Evolutionary conservation across 2,329 filamentous ascomycete species (phyloP).

Genomic region (Byssoonygena ceratinophila): DNA sequence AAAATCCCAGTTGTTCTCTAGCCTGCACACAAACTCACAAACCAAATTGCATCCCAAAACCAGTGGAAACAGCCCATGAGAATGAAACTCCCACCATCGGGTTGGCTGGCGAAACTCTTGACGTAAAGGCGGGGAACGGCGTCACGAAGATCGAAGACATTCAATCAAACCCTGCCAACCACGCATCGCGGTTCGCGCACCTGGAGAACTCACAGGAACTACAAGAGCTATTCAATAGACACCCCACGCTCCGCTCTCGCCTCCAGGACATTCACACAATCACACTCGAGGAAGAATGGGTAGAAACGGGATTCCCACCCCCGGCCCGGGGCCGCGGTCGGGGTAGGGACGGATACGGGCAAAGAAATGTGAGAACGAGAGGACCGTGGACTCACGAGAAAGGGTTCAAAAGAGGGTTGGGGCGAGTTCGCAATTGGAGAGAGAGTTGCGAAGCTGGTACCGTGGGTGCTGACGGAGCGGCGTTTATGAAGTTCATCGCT

Average conservation of each 20-base stretch:
- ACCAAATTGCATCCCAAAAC: conserved; percentile 30
- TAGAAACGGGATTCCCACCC: conserved; percentile 22
- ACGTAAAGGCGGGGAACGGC: not conserved
- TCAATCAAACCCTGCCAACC: not conserved
- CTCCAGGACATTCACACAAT: conserved; percentile 36
- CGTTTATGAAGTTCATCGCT: conserved; percentile 30
- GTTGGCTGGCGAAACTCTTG: not conserved
- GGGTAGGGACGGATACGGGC: conserved; percentile 17
- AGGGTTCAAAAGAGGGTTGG: conserved; percentile 34
- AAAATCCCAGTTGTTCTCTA: conserved; percentile 35
- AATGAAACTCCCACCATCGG: not conserved
- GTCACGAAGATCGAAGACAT: not conserved
- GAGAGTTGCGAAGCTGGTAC: conserved; percentile 28
- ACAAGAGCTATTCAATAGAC: conserved; percentile 29
- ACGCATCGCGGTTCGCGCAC: conserved; percentile 1
- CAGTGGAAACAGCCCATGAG: conserved; percentile 12
- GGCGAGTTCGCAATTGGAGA: conserved; percentile 31
- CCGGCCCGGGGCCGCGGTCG: conserved; percentile 22
- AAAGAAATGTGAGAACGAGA: conserved; percentile 20
- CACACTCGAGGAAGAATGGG: conserved; percentile 34
- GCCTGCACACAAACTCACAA: conserved; percentile 38
- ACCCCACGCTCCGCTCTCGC: conserved; percentile 32
- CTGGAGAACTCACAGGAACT: conserved; percentile 27
- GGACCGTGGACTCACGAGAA: conserved; percentile 35
- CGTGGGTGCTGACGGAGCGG: conserved; percentile 26